Conservation (phyloP, 2,329 filamentous ascomycete genomes). For the Bipolaris sorokiniana region DNA sequence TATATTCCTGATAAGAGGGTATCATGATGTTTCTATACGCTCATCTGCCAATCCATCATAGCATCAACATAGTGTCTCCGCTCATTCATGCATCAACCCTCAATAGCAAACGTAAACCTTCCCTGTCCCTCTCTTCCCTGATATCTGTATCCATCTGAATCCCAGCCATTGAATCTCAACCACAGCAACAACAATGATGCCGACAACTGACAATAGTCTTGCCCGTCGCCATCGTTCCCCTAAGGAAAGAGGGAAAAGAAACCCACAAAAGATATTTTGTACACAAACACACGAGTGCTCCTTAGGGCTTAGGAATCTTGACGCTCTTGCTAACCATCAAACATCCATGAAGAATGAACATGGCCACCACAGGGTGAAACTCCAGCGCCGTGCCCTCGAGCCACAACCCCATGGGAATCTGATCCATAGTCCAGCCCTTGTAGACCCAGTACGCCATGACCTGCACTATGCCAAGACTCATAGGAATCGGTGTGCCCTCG, state of each 20-base stretch:
- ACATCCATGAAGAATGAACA: constrained; percentile 90
- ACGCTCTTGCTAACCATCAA: constrained; percentile 95
- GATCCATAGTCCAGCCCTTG: constrained; percentile 77
- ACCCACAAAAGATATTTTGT: background rate
- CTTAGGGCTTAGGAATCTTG: constrained; percentile 84
- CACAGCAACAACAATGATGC: background rate
- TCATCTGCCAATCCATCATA: background rate
- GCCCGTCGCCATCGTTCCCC: background rate
- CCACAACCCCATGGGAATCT: constrained; percentile 77
- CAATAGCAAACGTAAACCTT: background rate
- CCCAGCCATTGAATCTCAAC: background rate
- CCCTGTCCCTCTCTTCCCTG: background rate
- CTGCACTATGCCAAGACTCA: constrained; percentile 77
- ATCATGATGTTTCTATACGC: constrained; percentile 2
- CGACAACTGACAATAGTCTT: background rate
- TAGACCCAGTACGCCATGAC: constrained; percentile 91
- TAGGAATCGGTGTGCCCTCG: constrained; percentile 95
- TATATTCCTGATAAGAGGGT: background rate
- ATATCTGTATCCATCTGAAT: background rate
- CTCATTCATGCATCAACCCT: background rate
- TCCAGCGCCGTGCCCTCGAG: constrained; percentile 72
- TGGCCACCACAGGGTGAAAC: constrained; percentile 78
- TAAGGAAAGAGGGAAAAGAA: background rate
- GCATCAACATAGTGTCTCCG: background rate
- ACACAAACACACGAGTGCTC: background rate